Base-by-base conservation (phyloP, 1,284 basidiomycete genomes). In the Schizophyllum amplum region DNA sequence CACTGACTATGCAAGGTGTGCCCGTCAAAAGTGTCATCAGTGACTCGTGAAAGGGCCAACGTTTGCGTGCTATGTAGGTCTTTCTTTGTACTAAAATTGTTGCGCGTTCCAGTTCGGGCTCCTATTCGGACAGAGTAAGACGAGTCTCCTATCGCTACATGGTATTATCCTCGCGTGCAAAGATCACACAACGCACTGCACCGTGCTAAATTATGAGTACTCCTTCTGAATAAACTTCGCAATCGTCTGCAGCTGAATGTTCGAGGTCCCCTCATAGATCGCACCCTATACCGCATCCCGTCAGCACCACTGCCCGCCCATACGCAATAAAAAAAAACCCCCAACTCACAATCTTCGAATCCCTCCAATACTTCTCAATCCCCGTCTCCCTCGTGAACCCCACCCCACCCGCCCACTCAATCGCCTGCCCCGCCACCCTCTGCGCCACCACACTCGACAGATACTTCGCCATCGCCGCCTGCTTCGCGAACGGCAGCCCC, bases 381-480 rank as follows among this genome's bases (percentile, higher is more conserved):
- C 94, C 94, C 1, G 92, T 93, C 75, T 96, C 94, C 56, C 93
- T 75, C 53, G 94, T 98, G 74, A 97, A 98, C 1, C 95, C 96
- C 51, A 96, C 81, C 20, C 96, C 97, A 53, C 96, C 96, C 4
- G 87, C 86, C 96, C 96, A 98, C 71, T 99, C 97, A 66, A 99
- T 98, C 17, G 97, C 96, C 53, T 77, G 73, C 11, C 95, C 94
- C 24, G 87, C 81, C 4, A 96, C 94, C 54, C 82, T 79, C 74
- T 97, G 92, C 9, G 97, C 96, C 17, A 99, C 84, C 56, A 91
- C 83, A 60, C 90, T 92, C 21, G 91, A 80, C 77, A 85, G 94
- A 66, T 92, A 94, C 71, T 97, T 94, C 56, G 95, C 95, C 91
- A 98, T 97, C 4, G 95, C 94, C 20, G 96, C 95, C 74, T 98